phyloP scores from a whole-genome alignment of 2,329 filamentous ascomycete species.

The Huntiella decipiens region DNA sequence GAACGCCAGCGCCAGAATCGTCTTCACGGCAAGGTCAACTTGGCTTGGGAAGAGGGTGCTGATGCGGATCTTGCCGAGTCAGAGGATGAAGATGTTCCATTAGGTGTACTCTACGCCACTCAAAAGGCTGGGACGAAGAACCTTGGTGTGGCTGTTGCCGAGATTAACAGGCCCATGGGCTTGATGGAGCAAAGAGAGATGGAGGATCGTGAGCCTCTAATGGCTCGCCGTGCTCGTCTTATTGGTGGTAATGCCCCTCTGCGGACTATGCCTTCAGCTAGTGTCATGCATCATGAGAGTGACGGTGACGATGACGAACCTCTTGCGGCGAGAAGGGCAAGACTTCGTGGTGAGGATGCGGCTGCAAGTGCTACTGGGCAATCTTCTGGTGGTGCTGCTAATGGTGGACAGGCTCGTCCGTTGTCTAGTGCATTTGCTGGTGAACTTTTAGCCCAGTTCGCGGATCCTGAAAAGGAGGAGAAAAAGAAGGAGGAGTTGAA shows the following conservation, averaged over 20 bases:
- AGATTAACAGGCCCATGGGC: conserved; percentile 47
- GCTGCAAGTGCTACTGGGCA: neutral
- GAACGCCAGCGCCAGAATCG: conserved; percentile 64
- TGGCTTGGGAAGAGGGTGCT: conserved; percentile 69
- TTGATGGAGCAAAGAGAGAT: conserved; percentile 64
- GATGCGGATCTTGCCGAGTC: conserved; percentile 26
- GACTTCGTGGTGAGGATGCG: conserved; percentile 14
- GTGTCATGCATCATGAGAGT: conserved; percentile 19
- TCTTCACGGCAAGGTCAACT: conserved; percentile 54
- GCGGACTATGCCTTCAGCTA: neutral
- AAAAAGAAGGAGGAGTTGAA: conserved; percentile 24
- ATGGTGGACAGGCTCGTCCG: conserved; percentile 36
- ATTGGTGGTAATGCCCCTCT: conserved; percentile 30
- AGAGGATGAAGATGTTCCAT: conserved; percentile 70
- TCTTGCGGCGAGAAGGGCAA: conserved; percentile 4
- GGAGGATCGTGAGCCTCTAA: conserved; percentile 85
- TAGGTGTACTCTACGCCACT: conserved; percentile 58
- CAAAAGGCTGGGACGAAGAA: conserved; percentile 32
- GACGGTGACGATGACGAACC: conserved; percentile 34
- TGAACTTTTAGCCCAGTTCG: conserved; percentile 49
- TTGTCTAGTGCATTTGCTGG: conserved; percentile 48
- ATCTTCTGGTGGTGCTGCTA: conserved; percentile 13
- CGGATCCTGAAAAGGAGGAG: neutral
- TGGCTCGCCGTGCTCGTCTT: conserved; percentile 54
- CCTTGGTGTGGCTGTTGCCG: conserved; percentile 28